Evolutionary conservation across 2,329 filamentous ascomycete genomes (phyloP).

Genomic region (Cladobotryum protrusum): DNA sequence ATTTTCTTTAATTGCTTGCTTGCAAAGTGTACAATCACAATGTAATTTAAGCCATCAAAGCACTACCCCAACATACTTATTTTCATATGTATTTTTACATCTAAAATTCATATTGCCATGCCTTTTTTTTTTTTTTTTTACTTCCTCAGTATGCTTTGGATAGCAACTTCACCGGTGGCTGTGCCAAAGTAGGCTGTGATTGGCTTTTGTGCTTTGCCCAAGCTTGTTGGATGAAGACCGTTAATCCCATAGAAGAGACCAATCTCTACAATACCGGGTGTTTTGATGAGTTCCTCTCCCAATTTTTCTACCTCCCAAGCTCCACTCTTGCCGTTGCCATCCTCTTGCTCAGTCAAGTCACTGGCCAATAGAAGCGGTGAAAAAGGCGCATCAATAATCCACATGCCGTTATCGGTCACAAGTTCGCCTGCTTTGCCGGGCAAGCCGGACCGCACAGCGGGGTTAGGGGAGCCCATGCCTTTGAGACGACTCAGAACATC

Average conservation of each 20-base stretch:
- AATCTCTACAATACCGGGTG: slow-evolving; percentile 85
- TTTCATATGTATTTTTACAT: background rate
- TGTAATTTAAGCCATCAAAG: too few species aligned
- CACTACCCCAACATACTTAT: too few species aligned
- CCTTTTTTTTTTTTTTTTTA: background rate
- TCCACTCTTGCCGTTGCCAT: slow-evolving; percentile 46
- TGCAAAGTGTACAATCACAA: too few species aligned
- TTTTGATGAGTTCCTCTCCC: slow-evolving; percentile 66
- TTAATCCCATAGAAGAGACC: slow-evolving; percentile 83
- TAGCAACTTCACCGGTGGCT: slow-evolving; percentile 60
- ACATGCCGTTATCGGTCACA: slow-evolving; percentile 52
- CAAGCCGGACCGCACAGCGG: slow-evolving; percentile 65
- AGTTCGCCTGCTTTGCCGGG: slow-evolving; percentile 77
- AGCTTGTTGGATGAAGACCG: slow-evolving; percentile 54
- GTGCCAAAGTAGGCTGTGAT: slow-evolving; percentile 94
- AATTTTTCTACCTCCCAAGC: slow-evolving; percentile 76
- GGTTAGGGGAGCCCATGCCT: slow-evolving; percentile 64
- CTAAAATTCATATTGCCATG: background rate
- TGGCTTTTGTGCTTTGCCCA: slow-evolving; percentile 71
- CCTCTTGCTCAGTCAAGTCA: slow-evolving; percentile 44
- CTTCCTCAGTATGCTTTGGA: slow-evolving; percentile 17
- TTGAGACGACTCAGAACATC: slow-evolving; percentile 68
- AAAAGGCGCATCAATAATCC: slow-evolving; percentile 92
- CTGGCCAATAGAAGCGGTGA: slow-evolving; percentile 58
- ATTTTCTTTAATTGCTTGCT: too few species aligned